Conservation (phyloP, 441 rosid species). For the Euphorbia schlechtendalii region DNA sequence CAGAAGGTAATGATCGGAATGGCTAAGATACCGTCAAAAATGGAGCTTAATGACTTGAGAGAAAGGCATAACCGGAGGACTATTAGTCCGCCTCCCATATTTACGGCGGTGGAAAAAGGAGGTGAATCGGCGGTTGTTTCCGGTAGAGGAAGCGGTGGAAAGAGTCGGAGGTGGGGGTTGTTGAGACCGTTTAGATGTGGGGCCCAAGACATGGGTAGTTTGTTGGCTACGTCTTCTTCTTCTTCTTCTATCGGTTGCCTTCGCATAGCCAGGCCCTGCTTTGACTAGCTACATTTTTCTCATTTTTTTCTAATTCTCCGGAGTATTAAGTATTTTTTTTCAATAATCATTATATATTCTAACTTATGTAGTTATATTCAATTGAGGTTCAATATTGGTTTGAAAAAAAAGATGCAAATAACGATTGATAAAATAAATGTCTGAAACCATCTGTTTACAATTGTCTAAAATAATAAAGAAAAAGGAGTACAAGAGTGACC, state of each 20-base stretch:
- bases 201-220: not conserved
- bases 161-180: not conserved
- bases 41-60: constrained; percentile 22
- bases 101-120: not conserved
- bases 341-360: too few relatives aligned
- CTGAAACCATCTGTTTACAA: too few relatives aligned
- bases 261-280: constrained; percentile 8
- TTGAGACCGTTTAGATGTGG: constrained; percentile 4
- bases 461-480: too few relatives aligned
- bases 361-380: too few relatives aligned
- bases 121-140: constrained; percentile 4
- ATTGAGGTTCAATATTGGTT: too few relatives aligned
- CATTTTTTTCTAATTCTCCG: too few relatives aligned
- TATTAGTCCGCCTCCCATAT: not conserved
- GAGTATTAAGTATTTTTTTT: too few relatives aligned
- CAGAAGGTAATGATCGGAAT: constrained; percentile 19
- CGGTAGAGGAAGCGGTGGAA: not conserved
- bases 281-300: not conserved
- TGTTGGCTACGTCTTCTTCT: constrained; percentile 1
- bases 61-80: constrained; percentile 7
- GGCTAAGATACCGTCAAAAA: constrained; percentile 17
- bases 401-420: too few relatives aligned
- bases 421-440: too few relatives aligned
- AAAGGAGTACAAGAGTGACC: too few relatives aligned
- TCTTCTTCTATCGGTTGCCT: not conserved